Percentiles rank a stretch among this genome's conserved stretches.
Evolutionary conservation across 257 asterid genomes (phyloP).

Genomic region (Plantago ovata): DNA sequence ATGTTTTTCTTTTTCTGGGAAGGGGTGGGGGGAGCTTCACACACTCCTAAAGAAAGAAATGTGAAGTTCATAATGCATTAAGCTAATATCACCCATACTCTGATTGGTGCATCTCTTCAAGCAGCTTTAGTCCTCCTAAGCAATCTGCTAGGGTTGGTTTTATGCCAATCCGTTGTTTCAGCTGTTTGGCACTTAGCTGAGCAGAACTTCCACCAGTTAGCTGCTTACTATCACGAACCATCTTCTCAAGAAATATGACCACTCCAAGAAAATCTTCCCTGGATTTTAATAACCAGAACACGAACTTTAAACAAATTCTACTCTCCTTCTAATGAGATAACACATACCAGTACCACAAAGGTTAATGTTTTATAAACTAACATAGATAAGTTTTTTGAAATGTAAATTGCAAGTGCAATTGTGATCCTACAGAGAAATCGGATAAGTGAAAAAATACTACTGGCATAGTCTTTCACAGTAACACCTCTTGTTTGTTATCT

Average conservation of each 20-base stretch:
- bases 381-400: too few relatives aligned
- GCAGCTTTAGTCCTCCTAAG: slow-evolving; percentile 62
- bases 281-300: slow-evolving; percentile 2
- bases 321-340: too few relatives aligned
- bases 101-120: slow-evolving; percentile 73
- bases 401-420: too few relatives aligned
- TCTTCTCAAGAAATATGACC: slow-evolving; percentile 54
- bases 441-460: too few relatives aligned
- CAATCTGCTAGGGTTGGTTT: slow-evolving; percentile 71
- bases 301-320: too few relatives aligned
- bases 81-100: slow-evolving; percentile 44
- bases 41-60: neutral
- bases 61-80: neutral
- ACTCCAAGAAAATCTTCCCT: slow-evolving; percentile 61
- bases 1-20: neutral
- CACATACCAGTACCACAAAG: too few relatives aligned
- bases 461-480: too few relatives aligned
- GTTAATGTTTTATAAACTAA: too few relatives aligned
- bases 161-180: slow-evolving; percentile 56
- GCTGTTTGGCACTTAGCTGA: slow-evolving; percentile 40
- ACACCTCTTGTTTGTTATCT: too few relatives aligned
- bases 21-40: too few relatives aligned
- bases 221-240: slow-evolving; percentile 59
- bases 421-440: too few relatives aligned
- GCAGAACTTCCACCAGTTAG: slow-evolving; percentile 44